These are phyloP conservation scores for Lolium perenne DNA, from an alignment of 176 grass and related monocot species.

Conservation along the genomic window DNA sequence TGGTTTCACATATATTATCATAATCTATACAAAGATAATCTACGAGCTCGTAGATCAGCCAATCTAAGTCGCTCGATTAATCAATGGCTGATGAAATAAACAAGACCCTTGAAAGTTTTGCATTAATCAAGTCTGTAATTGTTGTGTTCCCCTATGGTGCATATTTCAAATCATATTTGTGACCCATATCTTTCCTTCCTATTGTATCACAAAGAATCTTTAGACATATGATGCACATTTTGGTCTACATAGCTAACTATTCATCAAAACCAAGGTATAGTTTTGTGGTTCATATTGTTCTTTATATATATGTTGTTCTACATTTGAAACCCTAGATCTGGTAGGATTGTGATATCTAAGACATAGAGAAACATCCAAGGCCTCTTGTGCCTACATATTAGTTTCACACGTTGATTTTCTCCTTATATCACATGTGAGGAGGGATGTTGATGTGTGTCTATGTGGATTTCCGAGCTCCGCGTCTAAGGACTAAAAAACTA, in stretches of 20 bases:
- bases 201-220: not conserved
- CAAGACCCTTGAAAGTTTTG: too few relatives aligned
- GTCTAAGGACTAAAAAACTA: too few relatives aligned
- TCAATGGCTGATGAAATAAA: too few relatives aligned
- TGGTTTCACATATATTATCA: not conserved
- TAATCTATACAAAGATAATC: too few relatives aligned
- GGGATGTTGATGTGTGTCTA: too few relatives aligned
- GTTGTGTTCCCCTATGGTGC: not conserved
- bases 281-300: not conserved
- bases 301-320: not conserved
- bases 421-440: too few relatives aligned
- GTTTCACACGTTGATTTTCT: too few relatives aligned
- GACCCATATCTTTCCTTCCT: not conserved
- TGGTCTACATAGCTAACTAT: not conserved
- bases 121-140: not conserved
- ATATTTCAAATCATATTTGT: not conserved
- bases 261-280: not conserved
- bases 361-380: too few relatives aligned
- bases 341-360: not conserved
- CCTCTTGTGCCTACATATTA: too few relatives aligned
- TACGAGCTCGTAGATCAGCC: too few relatives aligned
- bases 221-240: not conserved
- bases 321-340: not conserved
- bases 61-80: too few relatives aligned
- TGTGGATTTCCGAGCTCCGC: too few relatives aligned